Evolutionary conservation across 495 filamentous ascomycete genomes (phyloP).

Genomic region (Aspergillus nidulans): DNA sequence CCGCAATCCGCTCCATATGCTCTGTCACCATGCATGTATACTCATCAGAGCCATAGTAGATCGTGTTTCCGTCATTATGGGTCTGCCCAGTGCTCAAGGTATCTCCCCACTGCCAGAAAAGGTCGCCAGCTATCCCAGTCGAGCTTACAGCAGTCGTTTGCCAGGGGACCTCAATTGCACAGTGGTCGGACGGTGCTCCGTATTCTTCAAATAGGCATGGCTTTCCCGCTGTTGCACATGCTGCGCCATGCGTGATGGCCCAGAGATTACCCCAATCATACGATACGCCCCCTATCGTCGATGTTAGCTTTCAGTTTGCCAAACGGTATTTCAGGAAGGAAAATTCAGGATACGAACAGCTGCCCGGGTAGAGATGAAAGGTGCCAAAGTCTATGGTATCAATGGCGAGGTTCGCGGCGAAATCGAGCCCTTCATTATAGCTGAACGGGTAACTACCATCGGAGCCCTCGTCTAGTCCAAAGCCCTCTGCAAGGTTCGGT

Average conservation of each 20-base stretch:
- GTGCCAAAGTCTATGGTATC: conserved; percentile 61
- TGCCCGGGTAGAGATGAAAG: conserved; percentile 62
- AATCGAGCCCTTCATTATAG: conserved; percentile 58
- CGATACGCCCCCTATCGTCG: conserved; percentile 34
- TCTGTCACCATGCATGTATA: conserved; percentile 55
- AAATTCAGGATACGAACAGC: conserved; percentile 27
- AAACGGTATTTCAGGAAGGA: too few species aligned
- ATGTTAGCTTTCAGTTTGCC: conserved; percentile 8
- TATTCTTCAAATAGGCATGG: conserved; percentile 71
- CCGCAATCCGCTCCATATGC: conserved; percentile 37
- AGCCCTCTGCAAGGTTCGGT: conserved; percentile 22
- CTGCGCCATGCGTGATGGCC: conserved; percentile 57
- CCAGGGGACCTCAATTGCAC: conserved; percentile 51
- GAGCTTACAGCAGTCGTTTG: conserved; percentile 50
- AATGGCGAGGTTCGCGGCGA: conserved; percentile 55
- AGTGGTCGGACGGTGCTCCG: conserved; percentile 44
- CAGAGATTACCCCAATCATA: conserved; percentile 51
- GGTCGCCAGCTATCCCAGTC: conserved; percentile 50
- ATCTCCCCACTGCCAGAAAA: conserved; percentile 66
- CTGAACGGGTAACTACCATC: conserved; percentile 57
- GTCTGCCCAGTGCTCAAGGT: conserved; percentile 54
- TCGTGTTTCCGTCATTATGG: conserved; percentile 57
- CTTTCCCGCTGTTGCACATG: conserved; percentile 53
- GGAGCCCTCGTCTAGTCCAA: conserved; percentile 33
- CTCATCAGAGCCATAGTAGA: conserved; percentile 53